phyloP scores from a whole-genome alignment of 2,329 filamentous ascomycete species.

The Arthrobotrys pseudoclavata region DNA sequence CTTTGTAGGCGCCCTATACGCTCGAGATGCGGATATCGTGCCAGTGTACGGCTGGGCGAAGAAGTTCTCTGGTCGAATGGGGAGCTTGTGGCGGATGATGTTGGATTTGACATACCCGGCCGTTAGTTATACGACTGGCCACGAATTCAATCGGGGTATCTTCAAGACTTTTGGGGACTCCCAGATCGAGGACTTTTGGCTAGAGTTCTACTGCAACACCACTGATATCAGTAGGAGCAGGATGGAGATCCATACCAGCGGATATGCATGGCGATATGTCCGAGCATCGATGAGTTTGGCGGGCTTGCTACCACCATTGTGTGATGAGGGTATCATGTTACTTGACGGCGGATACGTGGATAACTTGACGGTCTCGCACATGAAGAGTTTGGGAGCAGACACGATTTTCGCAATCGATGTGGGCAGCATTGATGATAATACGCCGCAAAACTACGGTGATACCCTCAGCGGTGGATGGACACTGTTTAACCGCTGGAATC shows the following conservation, averaged over 20 bases:
- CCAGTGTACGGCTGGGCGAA: slow-evolving; percentile 97
- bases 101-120: slow-evolving; percentile 96
- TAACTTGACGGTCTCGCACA: slow-evolving; percentile 95
- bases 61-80: slow-evolving; percentile 98
- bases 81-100: slow-evolving; percentile 98
- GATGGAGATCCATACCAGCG: slow-evolving; percentile 91
- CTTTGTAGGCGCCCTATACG: slow-evolving; percentile 95
- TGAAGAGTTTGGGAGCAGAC: slow-evolving; percentile 93
- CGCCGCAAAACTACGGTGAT: slow-evolving; percentile 92
- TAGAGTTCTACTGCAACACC: slow-evolving; percentile 99
- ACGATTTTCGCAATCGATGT: slow-evolving; percentile 97
- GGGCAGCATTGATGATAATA: slow-evolving; percentile 89
- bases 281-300: slow-evolving; percentile 97
- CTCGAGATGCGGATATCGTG: slow-evolving; percentile 94
- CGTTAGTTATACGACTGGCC: slow-evolving; percentile 93
- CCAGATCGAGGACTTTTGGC: slow-evolving; percentile 99
- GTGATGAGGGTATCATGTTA: slow-evolving; percentile 96
- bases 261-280: slow-evolving; percentile 97
- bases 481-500: slow-evolving; percentile 95
- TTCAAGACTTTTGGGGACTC: slow-evolving; percentile 98
- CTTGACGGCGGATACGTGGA: slow-evolving; percentile 97
- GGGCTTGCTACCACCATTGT: slow-evolving; percentile 90
- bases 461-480: slow-evolving; percentile 96
- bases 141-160: slow-evolving; percentile 98
- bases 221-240: slow-evolving; percentile 97